A percentile compares a stretch with the other conserved stretches of the same genome.
Conservation (phyloP, 1,284 basidiomycete species). For the Macrocystidia cucumis region DNA sequence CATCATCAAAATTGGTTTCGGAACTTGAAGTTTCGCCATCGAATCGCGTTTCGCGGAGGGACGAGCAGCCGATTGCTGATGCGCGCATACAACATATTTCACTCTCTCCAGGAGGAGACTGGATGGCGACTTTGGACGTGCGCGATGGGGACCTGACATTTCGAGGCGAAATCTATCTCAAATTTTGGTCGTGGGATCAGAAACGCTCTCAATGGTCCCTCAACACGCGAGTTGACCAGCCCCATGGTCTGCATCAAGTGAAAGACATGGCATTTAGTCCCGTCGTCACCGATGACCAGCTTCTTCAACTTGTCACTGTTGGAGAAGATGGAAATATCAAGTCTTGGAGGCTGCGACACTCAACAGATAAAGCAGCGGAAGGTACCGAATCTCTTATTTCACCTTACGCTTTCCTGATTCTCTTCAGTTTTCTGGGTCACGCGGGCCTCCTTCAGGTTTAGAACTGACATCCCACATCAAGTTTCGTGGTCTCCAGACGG, state of each 20-base stretch:
- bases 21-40: conserved; percentile 94
- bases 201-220: conserved; percentile 56
- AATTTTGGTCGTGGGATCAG: conserved; percentile 85
- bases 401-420: too few species aligned
- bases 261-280: conserved; percentile 69
- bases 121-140: conserved; percentile 91
- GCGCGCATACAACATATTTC: conserved; percentile 69
- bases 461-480: conserved; percentile 56
- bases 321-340: conserved; percentile 68
- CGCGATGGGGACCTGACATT: conserved; percentile 63
- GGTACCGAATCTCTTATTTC: too few species aligned
- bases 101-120: conserved; percentile 66
- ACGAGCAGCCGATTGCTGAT: conserved; percentile 75
- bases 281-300: conserved; percentile 16
- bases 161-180: conserved; percentile 71
- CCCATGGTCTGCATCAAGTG: conserved; percentile 68
- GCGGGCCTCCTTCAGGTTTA: conserved; percentile 66
- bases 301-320: conserved; percentile 47
- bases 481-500: conserved; percentile 82
- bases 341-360: conserved; percentile 56
- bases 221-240: conserved; percentile 88
- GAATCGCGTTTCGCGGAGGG: conserved; percentile 82
- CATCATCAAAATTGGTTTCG: conserved; percentile 63
- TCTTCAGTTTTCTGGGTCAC: conserved; percentile 69
- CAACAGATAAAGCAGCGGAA: conserved; percentile 27